A percentile compares a stretch with the other conserved stretches of the same genome.
These are phyloP conservation scores for Fusarium neocosmosporiellum DNA, from an alignment of 2,329 filamentous ascomycete species.

Conservation along the genomic window DNA sequence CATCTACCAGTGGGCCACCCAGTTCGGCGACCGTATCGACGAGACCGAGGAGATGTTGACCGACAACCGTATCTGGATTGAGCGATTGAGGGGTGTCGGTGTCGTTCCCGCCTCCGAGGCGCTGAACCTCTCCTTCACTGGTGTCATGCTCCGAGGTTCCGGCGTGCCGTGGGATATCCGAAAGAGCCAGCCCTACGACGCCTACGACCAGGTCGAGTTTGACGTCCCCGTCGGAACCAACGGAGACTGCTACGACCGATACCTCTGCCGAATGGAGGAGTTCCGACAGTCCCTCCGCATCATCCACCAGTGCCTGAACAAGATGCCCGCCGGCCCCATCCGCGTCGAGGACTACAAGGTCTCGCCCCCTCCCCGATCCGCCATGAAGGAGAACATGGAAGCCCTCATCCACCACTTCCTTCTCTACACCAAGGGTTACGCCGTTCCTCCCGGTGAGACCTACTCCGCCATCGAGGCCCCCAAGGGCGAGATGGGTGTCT, in stretches of 20 bases:
- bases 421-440: conserved; percentile 98
- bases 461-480: conserved; percentile 99
- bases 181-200: conserved; percentile 97
- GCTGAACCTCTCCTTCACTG: conserved; percentile 96
- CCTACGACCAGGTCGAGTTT: conserved; percentile 97
- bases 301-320: conserved; percentile 98
- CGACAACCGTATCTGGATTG: conserved; percentile 99
- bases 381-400: conserved; percentile 99
- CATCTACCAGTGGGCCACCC: conserved; percentile 99
- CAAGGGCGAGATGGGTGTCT: conserved; percentile 99
- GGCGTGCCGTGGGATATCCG: conserved; percentile 96
- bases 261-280: conserved; percentile 99
- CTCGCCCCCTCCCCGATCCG: conserved; percentile 90
- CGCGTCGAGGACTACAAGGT: conserved; percentile 99
- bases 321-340: conserved; percentile 95
- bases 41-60: conserved; percentile 99
- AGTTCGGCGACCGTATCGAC: conserved; percentile 98
- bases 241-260: conserved; percentile 99
- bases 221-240: conserved; percentile 97
- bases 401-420: conserved; percentile 99
- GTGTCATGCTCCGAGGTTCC: conserved; percentile 97
- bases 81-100: conserved; percentile 89
- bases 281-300: conserved; percentile 98
- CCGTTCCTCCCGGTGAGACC: conserved; percentile 96
- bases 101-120: conserved; percentile 92